A percentile compares a stretch with the other conserved stretches of the same genome.
phyloP scores from a whole-genome alignment of 495 filamentous ascomycete genomes.

The Daldinia decipiens region DNA sequence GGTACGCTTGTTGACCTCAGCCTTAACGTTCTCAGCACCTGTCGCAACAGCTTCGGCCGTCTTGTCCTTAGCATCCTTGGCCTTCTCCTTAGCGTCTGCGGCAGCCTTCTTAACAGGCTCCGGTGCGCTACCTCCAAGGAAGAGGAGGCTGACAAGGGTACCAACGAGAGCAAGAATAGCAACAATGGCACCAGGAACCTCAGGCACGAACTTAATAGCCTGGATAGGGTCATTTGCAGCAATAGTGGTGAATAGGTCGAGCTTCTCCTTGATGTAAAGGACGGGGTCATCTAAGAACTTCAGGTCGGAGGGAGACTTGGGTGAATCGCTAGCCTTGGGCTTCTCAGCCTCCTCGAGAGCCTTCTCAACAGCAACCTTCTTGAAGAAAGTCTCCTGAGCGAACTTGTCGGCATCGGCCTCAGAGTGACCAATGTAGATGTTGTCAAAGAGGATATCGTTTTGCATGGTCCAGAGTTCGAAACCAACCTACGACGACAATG shows the following conservation, averaged over 20 bases:
- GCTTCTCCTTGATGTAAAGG: slow-evolving; percentile 87
- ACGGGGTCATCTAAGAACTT: slow-evolving; percentile 95
- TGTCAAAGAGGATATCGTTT: slow-evolving; percentile 98
- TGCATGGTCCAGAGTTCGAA: slow-evolving; percentile 99
- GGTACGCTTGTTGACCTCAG: slow-evolving; percentile 65
- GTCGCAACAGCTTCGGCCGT: slow-evolving; percentile 72
- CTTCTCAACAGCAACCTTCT: slow-evolving; percentile 89
- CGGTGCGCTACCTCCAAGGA: slow-evolving; percentile 54
- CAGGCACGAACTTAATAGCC: slow-evolving; percentile 90
- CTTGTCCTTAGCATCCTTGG: slow-evolving; percentile 81
- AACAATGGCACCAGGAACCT: slow-evolving; percentile 82
- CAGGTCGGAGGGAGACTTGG: slow-evolving; percentile 74
- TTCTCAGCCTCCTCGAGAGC: slow-evolving; percentile 82
- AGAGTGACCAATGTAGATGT: slow-evolving; percentile 99
- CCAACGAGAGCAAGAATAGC: slow-evolving; percentile 75
- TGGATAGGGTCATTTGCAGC: slow-evolving; percentile 87
- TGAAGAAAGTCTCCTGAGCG: slow-evolving; percentile 88
- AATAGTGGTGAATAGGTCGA: slow-evolving; percentile 86
- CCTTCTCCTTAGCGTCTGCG: slow-evolving; percentile 78
- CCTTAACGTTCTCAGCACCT: slow-evolving; percentile 73
- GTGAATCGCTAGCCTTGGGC: slow-evolving; percentile 77
- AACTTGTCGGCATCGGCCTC: slow-evolving; percentile 91
- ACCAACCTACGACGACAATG: slow-evolving; percentile 70
- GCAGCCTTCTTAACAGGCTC: slow-evolving; percentile 64
- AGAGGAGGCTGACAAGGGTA: slow-evolving; percentile 69